Percentiles rank a stretch among this genome's conserved stretches.
phyloP scores from a whole-genome alignment of 1,284 basidiomycete species.

The Puccinia hordei region DNA sequence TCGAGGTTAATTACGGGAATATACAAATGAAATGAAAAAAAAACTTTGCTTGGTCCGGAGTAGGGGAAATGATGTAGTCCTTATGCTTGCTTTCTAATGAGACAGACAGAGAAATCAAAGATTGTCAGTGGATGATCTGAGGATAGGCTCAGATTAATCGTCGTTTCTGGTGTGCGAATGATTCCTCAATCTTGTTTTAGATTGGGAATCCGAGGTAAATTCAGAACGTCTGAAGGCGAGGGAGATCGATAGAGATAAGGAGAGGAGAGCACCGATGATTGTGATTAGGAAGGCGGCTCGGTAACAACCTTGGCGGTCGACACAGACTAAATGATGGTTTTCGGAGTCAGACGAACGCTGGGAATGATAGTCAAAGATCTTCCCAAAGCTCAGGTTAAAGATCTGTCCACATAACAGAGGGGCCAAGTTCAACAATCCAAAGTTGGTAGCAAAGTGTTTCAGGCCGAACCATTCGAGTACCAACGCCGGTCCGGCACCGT shows the following conservation, averaged over 20 bases:
- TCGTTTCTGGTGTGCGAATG: background rate
- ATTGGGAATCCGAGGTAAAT: background rate
- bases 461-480: constrained; percentile 43
- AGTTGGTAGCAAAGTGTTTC: constrained; percentile 31
- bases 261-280: background rate
- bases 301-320: background rate
- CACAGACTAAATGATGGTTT: background rate
- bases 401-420: constrained; percentile 36
- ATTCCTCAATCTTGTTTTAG: background rate
- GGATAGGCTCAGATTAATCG: background rate
- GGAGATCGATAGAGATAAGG: background rate
- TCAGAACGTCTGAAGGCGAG: constrained; percentile 15
- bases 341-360: background rate
- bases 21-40: background rate
- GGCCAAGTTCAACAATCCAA: constrained; percentile 38
- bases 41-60: background rate
- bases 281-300: constrained; percentile 11
- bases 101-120: background rate
- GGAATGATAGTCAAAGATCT: constrained; percentile 38
- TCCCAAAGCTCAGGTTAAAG: constrained; percentile 47
- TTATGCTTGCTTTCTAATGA: too few species aligned
- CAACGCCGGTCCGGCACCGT: constrained; percentile 30
- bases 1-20: too few species aligned
- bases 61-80: too few species aligned
- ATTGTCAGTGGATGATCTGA: background rate